These are phyloP conservation scores for Leccinum huronense DNA, from an alignment of 1,284 basidiomycete genomes.

Conservation along the genomic window DNA sequence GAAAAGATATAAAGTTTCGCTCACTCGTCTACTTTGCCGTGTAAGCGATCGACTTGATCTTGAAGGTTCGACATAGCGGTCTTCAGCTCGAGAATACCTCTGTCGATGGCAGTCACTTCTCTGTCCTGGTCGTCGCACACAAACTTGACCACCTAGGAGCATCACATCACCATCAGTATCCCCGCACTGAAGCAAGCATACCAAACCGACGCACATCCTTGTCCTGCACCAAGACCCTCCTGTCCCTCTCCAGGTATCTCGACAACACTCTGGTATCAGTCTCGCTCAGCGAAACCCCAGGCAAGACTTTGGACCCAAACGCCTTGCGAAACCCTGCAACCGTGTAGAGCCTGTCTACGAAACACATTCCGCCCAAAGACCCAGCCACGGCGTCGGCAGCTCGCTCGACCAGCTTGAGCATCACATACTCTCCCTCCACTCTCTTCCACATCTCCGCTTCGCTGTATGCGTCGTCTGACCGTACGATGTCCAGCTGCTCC, in stretches of 20 bases:
- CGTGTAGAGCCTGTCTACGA: slow-evolving; percentile 65
- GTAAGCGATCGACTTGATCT: slow-evolving; percentile 63
- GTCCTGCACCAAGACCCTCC: slow-evolving; percentile 57
- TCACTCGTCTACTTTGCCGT: slow-evolving; percentile 67
- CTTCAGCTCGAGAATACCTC: slow-evolving; percentile 73
- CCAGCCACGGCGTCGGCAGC: slow-evolving; percentile 62
- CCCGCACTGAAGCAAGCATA: background rate
- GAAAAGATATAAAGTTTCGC: slow-evolving; percentile 15
- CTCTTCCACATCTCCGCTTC: slow-evolving; percentile 66
- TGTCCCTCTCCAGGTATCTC: slow-evolving; percentile 79
- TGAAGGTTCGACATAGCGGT: slow-evolving; percentile 64
- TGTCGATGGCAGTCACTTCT: slow-evolving; percentile 69
- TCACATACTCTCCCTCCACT: slow-evolving; percentile 73
- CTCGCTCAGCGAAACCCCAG: slow-evolving; percentile 49
- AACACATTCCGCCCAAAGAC: slow-evolving; percentile 52
- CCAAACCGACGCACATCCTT: slow-evolving; percentile 51
- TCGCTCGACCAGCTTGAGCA: slow-evolving; percentile 61
- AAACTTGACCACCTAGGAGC: slow-evolving; percentile 73
- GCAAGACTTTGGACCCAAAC: slow-evolving; percentile 52
- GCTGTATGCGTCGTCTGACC: slow-evolving; percentile 54
- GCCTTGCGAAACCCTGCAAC: slow-evolving; percentile 58
- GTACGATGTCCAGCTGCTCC: slow-evolving; percentile 71
- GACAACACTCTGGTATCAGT: slow-evolving; percentile 70
- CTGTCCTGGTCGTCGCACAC: slow-evolving; percentile 42
- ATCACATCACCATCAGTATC: slow-evolving; percentile 5